Base-by-base conservation (phyloP, 2,329 filamentous ascomycete genomes). In the Fusarium citri region DNA sequence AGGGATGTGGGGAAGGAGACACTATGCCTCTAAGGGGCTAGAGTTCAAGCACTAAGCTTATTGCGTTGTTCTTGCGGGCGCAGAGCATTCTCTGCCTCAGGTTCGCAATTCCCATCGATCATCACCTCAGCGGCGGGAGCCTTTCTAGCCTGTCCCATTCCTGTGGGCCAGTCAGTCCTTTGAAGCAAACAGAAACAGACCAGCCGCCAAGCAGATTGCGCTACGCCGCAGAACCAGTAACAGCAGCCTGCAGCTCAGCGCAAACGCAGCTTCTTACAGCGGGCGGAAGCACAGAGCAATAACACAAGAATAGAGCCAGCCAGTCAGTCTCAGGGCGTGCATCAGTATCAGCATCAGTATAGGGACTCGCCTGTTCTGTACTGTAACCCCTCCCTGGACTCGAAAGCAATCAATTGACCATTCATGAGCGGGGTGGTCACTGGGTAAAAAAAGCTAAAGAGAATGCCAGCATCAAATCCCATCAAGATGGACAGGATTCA, bases 401-500 rank as follows among this genome's bases (percentile, higher is more conserved):
- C 59, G 58, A 56, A 20, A 57, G 34, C 22, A 45, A 64, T 26
- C 59, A 55, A 66, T 71, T 71, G 68, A 66, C 64, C 51, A 71
- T 58, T 69, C 58, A 65, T 53, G 55, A 61, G 55, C 54, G 50
- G 69, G 65, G 66, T 66, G 63, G 59, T 71, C 59, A 64, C 65
- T 64, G 43, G 63, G 34, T 42, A 55, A 55, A 25, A 25, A 49
- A 34, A 15, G 14, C 31, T 16, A 26, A 69, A 55, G 45, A 63
- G 54, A 72, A 69, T 72, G 28, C 53, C 62, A 67, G 55, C 45
- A 70, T 59, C 46, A 55, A 69, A 67, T 66, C 55, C 68, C 64
- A 66, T 60, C 18, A 49, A 68, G 34, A 41, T 8, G 56, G 55
- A 46, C 45, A 57, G 61, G 59, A 60, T 66, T 71, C 65, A 47